Conservation (phyloP, 495 filamentous ascomycete species). For the Penicillium herquei region DNA sequence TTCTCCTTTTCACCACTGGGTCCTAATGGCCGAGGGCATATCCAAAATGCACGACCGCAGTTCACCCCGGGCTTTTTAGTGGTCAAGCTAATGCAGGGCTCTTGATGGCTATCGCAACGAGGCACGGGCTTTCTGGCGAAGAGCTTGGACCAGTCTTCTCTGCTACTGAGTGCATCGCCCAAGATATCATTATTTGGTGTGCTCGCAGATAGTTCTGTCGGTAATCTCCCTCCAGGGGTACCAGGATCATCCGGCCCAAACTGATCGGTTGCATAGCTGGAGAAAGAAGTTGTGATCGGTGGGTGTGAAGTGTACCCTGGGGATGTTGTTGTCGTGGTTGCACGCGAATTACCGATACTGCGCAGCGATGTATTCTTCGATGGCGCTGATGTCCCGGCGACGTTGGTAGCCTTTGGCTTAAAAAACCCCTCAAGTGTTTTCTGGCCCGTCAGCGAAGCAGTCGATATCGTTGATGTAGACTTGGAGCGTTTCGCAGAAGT, state of each 20-base stretch:
- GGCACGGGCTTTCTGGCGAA: conserved; percentile 74
- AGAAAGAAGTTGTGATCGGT: neutral
- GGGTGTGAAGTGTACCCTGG: neutral
- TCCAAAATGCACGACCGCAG: conserved; percentile 80
- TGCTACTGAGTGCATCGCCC: conserved; percentile 69
- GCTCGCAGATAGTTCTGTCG: neutral
- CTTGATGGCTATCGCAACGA: conserved; percentile 76
- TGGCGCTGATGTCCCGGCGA: neutral
- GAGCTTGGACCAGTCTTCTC: conserved; percentile 83
- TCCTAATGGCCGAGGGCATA: conserved; percentile 77
- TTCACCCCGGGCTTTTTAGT: conserved; percentile 90
- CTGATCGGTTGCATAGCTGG: neutral
- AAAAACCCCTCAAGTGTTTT: conserved; percentile 84
- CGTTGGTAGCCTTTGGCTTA: conserved; percentile 43
- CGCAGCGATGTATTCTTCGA: too few species aligned
- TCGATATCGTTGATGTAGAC: conserved; percentile 25
- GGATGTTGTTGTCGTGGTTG: neutral
- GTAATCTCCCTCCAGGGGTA: neutral
- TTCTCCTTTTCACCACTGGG: conserved; percentile 80
- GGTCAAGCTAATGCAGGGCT: conserved; percentile 75
- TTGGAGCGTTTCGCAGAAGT: conserved; percentile 47
- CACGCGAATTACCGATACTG: too few species aligned
- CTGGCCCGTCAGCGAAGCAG: conserved; percentile 53
- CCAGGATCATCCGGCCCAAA: neutral
- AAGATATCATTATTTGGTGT: conserved; percentile 32